Evolutionary conservation across 805 yeast genomes (phyloP).

Genomic region (Cephaloascus fragrans): DNA sequence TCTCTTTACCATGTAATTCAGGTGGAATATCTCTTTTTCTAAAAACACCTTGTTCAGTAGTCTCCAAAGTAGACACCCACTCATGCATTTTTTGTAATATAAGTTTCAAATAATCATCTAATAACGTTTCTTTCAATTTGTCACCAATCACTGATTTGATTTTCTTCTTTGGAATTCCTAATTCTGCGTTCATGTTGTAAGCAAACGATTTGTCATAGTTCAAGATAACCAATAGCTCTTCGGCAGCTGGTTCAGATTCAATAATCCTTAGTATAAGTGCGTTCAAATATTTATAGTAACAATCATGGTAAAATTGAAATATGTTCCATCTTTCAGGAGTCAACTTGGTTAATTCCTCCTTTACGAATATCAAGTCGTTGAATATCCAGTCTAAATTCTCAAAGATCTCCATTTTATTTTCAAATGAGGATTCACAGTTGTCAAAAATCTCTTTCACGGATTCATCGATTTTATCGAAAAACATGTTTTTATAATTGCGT

Average conservation of each 20-base stretch:
- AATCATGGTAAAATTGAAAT: constrained; percentile 46
- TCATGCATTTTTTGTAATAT: constrained; percentile 68
- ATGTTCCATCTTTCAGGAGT: constrained; percentile 75
- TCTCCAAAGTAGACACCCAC: constrained; percentile 68
- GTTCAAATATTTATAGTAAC: constrained; percentile 62
- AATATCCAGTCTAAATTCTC: constrained; percentile 77
- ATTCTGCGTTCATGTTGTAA: constrained; percentile 36
- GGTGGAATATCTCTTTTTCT: constrained; percentile 63
- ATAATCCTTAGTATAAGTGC: constrained; percentile 54
- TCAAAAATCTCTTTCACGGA: constrained; percentile 60
- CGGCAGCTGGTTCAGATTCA: constrained; percentile 71
- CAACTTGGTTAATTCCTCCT: constrained; percentile 43
- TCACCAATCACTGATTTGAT: constrained; percentile 55
- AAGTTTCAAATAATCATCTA: constrained; percentile 70
- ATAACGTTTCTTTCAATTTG: constrained; percentile 58
- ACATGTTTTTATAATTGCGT: constrained; percentile 54
- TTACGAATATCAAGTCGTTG: constrained; percentile 63
- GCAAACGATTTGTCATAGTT: constrained; percentile 68
- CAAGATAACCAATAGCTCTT: constrained; percentile 60
- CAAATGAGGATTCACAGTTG: constrained; percentile 48
- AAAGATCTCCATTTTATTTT: constrained; percentile 47
- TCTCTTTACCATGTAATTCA: constrained; percentile 50
- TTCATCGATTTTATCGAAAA: constrained; percentile 46
- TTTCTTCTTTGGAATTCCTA: constrained; percentile 37
- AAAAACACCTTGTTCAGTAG: constrained; percentile 61